These are phyloP conservation scores for Tuber melanosporum DNA, from an alignment of 495 filamentous ascomycete genomes.

Conservation along the genomic window DNA sequence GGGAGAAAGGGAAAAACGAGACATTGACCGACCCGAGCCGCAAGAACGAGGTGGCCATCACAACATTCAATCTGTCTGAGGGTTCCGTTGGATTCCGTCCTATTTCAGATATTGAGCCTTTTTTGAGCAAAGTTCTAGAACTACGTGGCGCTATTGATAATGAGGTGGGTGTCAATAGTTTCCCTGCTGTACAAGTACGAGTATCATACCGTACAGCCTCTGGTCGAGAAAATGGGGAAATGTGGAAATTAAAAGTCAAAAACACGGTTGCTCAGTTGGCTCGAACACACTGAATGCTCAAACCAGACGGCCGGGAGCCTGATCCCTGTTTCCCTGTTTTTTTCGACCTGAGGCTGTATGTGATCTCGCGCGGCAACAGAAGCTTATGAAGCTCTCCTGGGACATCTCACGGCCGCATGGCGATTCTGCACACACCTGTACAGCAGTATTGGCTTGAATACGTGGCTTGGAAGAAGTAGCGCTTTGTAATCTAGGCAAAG, in stretches of 20 bases:
- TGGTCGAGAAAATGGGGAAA: too few relatives aligned
- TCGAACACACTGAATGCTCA: too few relatives aligned
- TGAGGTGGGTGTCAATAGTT: conserved; percentile 49
- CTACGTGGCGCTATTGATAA: conserved; percentile 47
- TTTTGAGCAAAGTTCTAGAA: conserved; percentile 52
- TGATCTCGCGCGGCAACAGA: conserved; percentile 18
- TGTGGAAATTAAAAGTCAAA: too few relatives aligned
- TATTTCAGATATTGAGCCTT: conserved; percentile 52
- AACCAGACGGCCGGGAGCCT: too few relatives aligned
- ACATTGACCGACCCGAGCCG: conserved; percentile 68
- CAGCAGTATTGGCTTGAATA: conserved; percentile 50
- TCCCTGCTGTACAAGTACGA: conserved; percentile 45
- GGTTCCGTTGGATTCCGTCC: conserved; percentile 74
- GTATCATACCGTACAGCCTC: too few relatives aligned
- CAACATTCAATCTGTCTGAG: conserved; percentile 63
- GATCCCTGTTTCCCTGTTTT: too few relatives aligned
- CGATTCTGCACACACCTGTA: conserved; percentile 44
- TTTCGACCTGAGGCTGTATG: conserved; percentile 34
- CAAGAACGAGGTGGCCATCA: conserved; percentile 77
- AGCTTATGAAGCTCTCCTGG: conserved; percentile 55
- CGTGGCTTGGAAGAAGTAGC: conserved; percentile 45
- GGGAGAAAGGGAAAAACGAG: conserved; percentile 30
- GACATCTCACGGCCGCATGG: conserved; percentile 51
- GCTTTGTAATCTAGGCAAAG: conserved; percentile 54
- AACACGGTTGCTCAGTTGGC: too few relatives aligned